Base-by-base conservation (phyloP, 306 rosid genomes). In the Vicia villosa region DNA sequence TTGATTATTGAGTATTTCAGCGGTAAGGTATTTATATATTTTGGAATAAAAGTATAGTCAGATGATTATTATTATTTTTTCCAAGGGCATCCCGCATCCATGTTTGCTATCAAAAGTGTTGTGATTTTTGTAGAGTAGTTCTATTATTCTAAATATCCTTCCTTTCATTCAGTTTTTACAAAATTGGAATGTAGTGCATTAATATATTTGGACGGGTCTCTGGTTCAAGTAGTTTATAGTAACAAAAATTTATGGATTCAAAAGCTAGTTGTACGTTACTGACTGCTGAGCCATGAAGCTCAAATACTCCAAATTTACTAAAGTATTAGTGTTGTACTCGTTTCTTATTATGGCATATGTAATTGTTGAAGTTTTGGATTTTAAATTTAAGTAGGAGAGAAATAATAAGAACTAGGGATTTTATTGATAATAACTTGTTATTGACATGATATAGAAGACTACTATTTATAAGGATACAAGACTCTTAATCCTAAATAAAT, bases 1-100 rank as follows among this genome's bases (percentile, higher is more conserved):
- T 28, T 70, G 66, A 41, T 10, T 70, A 45, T 50, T 47, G 47
- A 40, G 21, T 65, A 20, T 69, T 51, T 59, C 45, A 14, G 57
- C 73, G 26, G 59, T 65, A 28, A 28, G 70, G 14, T 68, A 38
- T 21, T 80, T 55, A 67, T 52, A 42, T 71, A 15, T 45, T 47
- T 54, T 54, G 32, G 50, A 46, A 56, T 34, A 8, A 63, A 45
- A 43, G 10, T 68, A 50, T 57, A 17, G 50, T 42, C 52, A 47
- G 40, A 16, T 41, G 11, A 68, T n/a, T 45, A 14, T 14, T 51
- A 32, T 36, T 34, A 34, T 34, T 34, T 22, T 69, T 49, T 16
- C 56, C 42, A 49, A 15, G 30, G 47, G 69, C 28, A 24, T 24
- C 28, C 28, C 28, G 65, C 62, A 52, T 68, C 56, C 55, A 12